A percentile compares a stretch with the other conserved stretches of the same genome.
Conservation (phyloP, 257 asterid genomes). For the Fraxinus americana region DNA sequence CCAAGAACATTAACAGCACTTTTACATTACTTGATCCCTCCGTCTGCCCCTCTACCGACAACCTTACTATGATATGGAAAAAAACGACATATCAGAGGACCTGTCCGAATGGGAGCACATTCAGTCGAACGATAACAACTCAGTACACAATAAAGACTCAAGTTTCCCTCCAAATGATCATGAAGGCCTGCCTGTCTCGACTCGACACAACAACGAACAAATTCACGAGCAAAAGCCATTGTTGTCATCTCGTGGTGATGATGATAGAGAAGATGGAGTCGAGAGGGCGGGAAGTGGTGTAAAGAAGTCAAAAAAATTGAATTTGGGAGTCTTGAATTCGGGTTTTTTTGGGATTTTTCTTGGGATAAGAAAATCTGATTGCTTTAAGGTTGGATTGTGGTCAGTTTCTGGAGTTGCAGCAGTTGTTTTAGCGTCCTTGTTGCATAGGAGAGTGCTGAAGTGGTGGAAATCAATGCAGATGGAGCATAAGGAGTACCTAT, state of each 20-base stretch:
- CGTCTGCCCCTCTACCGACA: neutral
- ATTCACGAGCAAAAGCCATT: constrained; percentile 22
- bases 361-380: constrained; percentile 25
- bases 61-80: constrained; percentile 43
- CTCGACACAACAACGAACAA: constrained; percentile 21
- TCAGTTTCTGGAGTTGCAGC: constrained; percentile 48
- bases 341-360: constrained; percentile 33
- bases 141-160: constrained; percentile 29
- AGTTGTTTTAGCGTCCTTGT: constrained; percentile 28
- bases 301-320: constrained; percentile 30
- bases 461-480: constrained; percentile 42
- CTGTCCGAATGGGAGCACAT: constrained; percentile 61
- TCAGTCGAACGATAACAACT: constrained; percentile 6
- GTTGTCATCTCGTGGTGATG: constrained; percentile 12
- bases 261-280: constrained; percentile 14
- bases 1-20: neutral
- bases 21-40: neutral
- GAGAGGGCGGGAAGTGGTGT: neutral
- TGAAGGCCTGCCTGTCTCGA: constrained; percentile 38
- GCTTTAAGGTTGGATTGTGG: constrained; percentile 34
- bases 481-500: constrained; percentile 40
- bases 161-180: constrained; percentile 50
- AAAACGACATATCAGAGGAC: constrained; percentile 37
- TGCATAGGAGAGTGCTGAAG: constrained; percentile 38
- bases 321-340: constrained; percentile 28